Conservation (phyloP, 805 yeast species). For the Kuraishia borneana region DNA sequence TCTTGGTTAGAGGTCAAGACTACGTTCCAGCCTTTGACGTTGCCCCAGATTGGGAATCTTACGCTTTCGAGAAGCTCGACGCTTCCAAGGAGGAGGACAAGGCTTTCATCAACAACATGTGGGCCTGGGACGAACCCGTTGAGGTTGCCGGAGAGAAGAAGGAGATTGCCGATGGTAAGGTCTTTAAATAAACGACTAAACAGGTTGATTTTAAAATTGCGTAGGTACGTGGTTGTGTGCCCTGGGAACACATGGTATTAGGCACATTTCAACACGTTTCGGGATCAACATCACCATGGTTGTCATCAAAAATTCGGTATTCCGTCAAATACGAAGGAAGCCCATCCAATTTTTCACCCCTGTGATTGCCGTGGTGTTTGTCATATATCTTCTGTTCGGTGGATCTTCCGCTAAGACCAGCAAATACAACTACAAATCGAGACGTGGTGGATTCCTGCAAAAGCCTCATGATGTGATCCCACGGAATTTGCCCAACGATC, state of each 20-base stretch:
- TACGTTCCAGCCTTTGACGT: conserved; percentile 86
- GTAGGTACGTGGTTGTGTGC: background rate
- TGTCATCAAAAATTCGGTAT: conserved; percentile 1
- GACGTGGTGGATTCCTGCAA: conserved; percentile 34
- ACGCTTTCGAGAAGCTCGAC: conserved; percentile 74
- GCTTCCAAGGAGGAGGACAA: conserved; percentile 64
- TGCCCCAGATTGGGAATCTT: conserved; percentile 99
- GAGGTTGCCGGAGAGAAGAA: conserved; percentile 64
- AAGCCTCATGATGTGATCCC: conserved; percentile 46
- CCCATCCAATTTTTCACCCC: conserved; percentile 40
- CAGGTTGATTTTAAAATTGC: background rate
- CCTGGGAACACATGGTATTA: background rate
- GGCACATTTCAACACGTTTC: too few relatives aligned
- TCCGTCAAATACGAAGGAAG: conserved; percentile 51
- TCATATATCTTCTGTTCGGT: conserved; percentile 31
- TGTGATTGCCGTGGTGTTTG: conserved; percentile 25
- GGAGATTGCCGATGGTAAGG: conserved; percentile 97
- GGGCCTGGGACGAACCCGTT: conserved; percentile 98
- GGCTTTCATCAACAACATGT: conserved; percentile 77
- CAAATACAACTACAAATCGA: conserved; percentile 32
- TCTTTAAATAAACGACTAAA: conserved; percentile 57
- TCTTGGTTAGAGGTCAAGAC: conserved; percentile 93
- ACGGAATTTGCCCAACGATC: conserved; percentile 55
- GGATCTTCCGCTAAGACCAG: conserved; percentile 13
- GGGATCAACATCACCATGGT: conserved; percentile 1